phyloP scores from a whole-genome alignment of 148 eudicot species.

The Rhododendron vialii region DNA sequence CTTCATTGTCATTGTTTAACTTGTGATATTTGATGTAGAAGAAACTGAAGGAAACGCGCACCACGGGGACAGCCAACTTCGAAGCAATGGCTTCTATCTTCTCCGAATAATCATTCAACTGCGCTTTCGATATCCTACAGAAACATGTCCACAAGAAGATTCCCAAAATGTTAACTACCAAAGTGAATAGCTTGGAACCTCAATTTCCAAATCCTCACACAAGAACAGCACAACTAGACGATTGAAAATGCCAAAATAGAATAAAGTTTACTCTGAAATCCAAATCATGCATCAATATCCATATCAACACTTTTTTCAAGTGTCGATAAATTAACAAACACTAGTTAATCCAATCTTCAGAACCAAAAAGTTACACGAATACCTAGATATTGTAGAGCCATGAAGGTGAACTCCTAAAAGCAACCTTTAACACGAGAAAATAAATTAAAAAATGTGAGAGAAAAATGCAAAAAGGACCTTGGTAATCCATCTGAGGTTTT shows the following conservation, averaged over 20 bases:
- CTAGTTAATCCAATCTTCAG: not conserved
- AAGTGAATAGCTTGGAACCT: not conserved
- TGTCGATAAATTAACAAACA: not conserved
- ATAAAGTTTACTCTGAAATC: not conserved
- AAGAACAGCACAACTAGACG: not conserved
- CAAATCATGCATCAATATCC: not conserved
- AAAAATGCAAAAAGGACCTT: conserved; percentile 5
- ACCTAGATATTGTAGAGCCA: not conserved
- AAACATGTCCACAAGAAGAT: conserved; percentile 9
- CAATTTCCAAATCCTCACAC: not conserved
- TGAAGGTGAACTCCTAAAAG: not conserved
- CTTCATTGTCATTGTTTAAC: not conserved
- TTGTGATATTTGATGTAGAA: not conserved
- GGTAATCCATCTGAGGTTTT: conserved; percentile 23
- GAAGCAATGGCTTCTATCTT: conserved; percentile 82
- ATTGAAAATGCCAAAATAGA: not conserved
- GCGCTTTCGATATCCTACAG: conserved; percentile 71
- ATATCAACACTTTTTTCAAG: not conserved
- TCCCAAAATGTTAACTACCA: not conserved
- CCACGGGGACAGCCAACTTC: conserved; percentile 51
- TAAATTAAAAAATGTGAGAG: not conserved
- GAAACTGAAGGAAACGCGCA: conserved; percentile 22
- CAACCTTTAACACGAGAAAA: not conserved
- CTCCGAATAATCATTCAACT: conserved; percentile 78
- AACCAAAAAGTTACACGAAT: not conserved